Percentiles rank a stretch among this genome's conserved stretches.
These are phyloP conservation scores for Penicillium cinerascens DNA, from an alignment of 495 filamentous ascomycete genomes.

Conservation along the genomic window DNA sequence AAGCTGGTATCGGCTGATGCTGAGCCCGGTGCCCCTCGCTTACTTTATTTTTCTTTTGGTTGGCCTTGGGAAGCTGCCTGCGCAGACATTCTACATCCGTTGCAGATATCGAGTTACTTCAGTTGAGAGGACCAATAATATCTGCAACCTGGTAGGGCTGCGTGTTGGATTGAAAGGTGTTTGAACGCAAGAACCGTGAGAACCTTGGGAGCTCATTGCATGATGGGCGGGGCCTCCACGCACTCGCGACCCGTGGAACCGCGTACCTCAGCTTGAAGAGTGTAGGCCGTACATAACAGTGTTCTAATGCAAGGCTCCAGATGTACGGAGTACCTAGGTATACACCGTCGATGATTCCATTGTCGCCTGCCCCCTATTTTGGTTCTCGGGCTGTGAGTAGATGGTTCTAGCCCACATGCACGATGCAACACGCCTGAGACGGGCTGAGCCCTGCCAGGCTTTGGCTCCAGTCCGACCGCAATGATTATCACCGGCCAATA, in stretches of 20 bases:
- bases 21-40: conserved; percentile 10
- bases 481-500: conserved; percentile 15
- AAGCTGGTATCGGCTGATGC: conserved; percentile 13
- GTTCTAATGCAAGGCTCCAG: background rate
- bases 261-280: background rate
- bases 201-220: background rate
- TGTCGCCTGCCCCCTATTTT: background rate
- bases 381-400: background rate
- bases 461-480: conserved; percentile 13
- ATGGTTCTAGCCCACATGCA: conserved; percentile 10
- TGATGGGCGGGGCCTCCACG: background rate
- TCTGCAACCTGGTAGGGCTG: background rate
- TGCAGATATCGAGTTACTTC: conserved; percentile 1
- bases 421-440: background rate
- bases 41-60: background rate
- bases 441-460: conserved; percentile 10
- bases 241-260: background rate
- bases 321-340: conserved; percentile 2
- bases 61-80: background rate
- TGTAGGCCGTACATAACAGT: conserved; percentile 17
- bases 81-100: conserved; percentile 5
- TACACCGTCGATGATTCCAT: conserved; percentile 2
- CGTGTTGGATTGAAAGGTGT: background rate
- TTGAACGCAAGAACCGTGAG: background rate
- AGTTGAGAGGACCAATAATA: background rate